phyloP scores from a whole-genome alignment of 73 alveolate genomes.

The Paramecium pentaurelia region DNA sequence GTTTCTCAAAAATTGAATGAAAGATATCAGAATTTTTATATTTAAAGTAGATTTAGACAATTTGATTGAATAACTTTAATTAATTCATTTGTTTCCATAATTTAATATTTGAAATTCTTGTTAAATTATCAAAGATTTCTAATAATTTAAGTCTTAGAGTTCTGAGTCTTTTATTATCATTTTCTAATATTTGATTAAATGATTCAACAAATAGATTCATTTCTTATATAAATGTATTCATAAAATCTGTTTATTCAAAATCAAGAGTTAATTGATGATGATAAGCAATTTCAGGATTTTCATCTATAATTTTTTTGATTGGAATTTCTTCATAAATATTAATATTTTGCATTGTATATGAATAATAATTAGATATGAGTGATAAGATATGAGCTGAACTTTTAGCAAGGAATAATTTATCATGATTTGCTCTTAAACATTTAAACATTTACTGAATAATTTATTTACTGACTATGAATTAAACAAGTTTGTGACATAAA shows the following conservation, averaged over 20 bases:
- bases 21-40: not conserved
- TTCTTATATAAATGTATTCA: not conserved
- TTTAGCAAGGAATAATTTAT: not conserved
- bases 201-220: not conserved
- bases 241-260: slow-evolving; percentile 12
- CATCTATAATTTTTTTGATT: not conserved
- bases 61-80: not conserved
- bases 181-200: not conserved
- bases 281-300: not conserved
- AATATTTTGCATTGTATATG: slow-evolving; percentile 27
- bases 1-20: slow-evolving; percentile 12
- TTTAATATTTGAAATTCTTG: slow-evolving; percentile 7
- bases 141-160: not conserved
- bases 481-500: not conserved
- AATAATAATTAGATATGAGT: not conserved
- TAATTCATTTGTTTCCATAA: not conserved
- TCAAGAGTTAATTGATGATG: not conserved
- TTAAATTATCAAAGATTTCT: slow-evolving; percentile 32
- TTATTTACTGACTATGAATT: not conserved
- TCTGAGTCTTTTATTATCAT: not conserved
- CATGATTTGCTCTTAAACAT: not conserved
- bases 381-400: slow-evolving; percentile 36
- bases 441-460: not conserved
- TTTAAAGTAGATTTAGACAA: not conserved
- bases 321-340: not conserved